Conservation (phyloP, 2,329 filamentous ascomycete species). For the Colletotrichum cuscutae region DNA sequence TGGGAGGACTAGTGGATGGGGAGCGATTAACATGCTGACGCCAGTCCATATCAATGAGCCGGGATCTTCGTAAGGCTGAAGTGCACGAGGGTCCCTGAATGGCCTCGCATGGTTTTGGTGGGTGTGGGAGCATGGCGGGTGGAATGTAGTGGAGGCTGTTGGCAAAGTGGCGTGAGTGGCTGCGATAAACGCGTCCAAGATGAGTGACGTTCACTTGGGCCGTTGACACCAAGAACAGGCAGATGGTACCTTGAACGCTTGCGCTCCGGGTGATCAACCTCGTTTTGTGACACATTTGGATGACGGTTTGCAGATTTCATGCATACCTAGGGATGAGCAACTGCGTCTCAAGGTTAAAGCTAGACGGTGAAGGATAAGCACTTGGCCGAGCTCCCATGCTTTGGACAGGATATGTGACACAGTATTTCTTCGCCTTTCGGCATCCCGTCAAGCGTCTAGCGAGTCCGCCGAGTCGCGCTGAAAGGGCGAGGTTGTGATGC, state of each 20-base stretch:
- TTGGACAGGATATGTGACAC: not conserved
- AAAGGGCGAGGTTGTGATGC: not conserved
- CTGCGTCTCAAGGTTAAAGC: slow-evolving; percentile 22
- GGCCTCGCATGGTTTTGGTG: not conserved
- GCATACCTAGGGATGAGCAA: slow-evolving; percentile 17
- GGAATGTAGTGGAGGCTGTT: slow-evolving; percentile 3
- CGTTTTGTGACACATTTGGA: slow-evolving; percentile 18
- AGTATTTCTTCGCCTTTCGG: not conserved
- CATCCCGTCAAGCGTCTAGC: too few species aligned
- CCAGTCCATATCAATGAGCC: slow-evolving; percentile 13
- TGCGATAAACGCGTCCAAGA: slow-evolving; percentile 14
- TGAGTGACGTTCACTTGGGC: slow-evolving; percentile 20
- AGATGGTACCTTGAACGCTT: not conserved
- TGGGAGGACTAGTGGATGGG: slow-evolving; percentile 23
- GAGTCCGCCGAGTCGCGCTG: too few species aligned
- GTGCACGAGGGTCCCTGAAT: slow-evolving; percentile 18
- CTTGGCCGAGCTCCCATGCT: slow-evolving; percentile 8
- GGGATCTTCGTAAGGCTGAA: slow-evolving; percentile 37
- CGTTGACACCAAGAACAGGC: not conserved
- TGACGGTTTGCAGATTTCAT: slow-evolving; percentile 27
- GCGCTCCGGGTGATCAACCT: not conserved
- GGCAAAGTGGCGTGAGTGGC: slow-evolving; percentile 22
- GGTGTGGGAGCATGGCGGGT: not conserved
- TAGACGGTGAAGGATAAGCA: slow-evolving; percentile 25
- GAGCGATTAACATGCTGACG: slow-evolving; percentile 31